Evolutionary conservation across 2,329 filamentous ascomycete genomes (phyloP).

Genomic region (Ophiocordyceps camponoti-leonardi): DNA sequence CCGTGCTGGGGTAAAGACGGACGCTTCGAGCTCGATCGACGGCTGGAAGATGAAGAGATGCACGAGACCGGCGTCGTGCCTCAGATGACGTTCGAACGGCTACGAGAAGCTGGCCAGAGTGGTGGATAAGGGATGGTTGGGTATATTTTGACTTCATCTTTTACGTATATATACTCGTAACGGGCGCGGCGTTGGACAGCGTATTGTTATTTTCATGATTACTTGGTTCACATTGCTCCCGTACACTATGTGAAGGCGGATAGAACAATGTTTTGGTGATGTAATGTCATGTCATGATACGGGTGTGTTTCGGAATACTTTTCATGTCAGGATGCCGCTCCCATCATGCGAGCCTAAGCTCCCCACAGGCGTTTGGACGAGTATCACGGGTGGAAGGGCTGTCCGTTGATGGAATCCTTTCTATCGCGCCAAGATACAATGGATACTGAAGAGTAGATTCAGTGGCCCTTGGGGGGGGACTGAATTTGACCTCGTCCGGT

Average conservation of each 20-base stretch:
- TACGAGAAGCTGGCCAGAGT: constrained; percentile 28
- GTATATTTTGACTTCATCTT: neutral
- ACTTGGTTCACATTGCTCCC: too few species aligned
- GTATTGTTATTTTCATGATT: neutral
- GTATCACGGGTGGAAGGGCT: neutral
- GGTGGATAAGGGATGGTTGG: constrained; percentile 16
- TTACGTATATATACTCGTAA: neutral
- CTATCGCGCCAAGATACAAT: neutral
- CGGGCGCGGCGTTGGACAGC: neutral
- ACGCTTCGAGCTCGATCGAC: constrained; percentile 49
- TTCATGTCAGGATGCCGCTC: too few species aligned
- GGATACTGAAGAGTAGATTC: constrained; percentile 10
- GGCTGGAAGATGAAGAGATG: constrained; percentile 45
- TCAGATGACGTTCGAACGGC: constrained; percentile 19
- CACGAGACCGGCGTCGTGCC: constrained; percentile 4
- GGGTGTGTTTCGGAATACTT: too few species aligned
- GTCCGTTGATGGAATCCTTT: neutral
- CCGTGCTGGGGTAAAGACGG: constrained; percentile 54
- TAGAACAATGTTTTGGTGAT: too few species aligned
- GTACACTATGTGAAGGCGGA: too few species aligned
- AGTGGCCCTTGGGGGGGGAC: constrained; percentile 37
- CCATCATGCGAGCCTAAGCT: neutral
- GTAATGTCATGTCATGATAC: too few species aligned
- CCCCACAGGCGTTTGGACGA: neutral
- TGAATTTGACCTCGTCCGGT: constrained; percentile 64